Base-by-base conservation (phyloP, 139 green algal genomes). In the Eudorina sp. region DNA sequence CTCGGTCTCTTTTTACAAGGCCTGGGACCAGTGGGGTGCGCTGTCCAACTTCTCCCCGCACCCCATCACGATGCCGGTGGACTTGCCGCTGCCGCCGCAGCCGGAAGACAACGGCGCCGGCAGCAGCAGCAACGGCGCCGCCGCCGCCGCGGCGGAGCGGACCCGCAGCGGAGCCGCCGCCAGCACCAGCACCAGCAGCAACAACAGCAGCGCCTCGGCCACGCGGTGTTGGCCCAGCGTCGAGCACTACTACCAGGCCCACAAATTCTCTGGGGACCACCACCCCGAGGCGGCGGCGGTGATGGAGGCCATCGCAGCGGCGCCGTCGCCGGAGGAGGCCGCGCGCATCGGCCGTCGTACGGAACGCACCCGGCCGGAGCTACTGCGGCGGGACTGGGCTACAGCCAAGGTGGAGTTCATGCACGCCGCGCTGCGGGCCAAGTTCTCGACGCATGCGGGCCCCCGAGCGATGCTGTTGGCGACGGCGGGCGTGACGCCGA, bases 41-140 rank as follows among this genome's bases (percentile, higher is more conserved):
- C 91, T 99, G 25, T 96, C 91, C 68, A 99, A 99, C 93, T 99
- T 99, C 92, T 98, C 96, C 1, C 93, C 96, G 9, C 97, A 99
- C 91, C 84, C 95, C 29, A 96, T 99, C 74, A 14, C 7, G 31
- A 94, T 99, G 93, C 93, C 95, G 0, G 76, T 75, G 1, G 89
- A 77, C 4, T 27, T 45, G 23, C 60, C n/a, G 46, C 25, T 43
- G 40, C 5, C 46, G 40, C 36, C 55, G 0, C 29, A 46, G 29
- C 21, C 58, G 31, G 45, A 53, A 0, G 41, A 23, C 13, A 45
- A 23, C 45, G 14, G 3, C 45, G 25, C 0, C 51, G 34, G 19
- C 53, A 18, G 48, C 16, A 36, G 40, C 27, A n/a, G 60, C 69
- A 40, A 19, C 45, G 43, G 46, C 79, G 40, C 51, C 77, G 66